Evolutionary conservation across 495 filamentous ascomycete species (phyloP), one percentile per base, ranked within the genome.

Genomic region (Friedmanniomyces simplex): DNA sequence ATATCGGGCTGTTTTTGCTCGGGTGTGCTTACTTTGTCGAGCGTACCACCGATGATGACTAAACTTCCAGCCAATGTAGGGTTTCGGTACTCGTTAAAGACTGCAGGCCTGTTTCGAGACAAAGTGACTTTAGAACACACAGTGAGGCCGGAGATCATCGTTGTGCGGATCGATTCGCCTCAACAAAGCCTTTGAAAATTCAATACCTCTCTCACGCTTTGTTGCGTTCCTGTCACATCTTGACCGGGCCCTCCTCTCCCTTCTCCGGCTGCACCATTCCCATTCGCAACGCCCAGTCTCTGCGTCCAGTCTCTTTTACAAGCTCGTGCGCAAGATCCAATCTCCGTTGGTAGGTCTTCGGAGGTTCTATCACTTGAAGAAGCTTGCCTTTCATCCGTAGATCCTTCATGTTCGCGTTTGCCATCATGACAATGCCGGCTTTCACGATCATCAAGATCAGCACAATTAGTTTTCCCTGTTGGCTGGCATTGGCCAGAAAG

Each of bases 381-480:
- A 60, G 50, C 28, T 62, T 48, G 4, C 67, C 68, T 50, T 71
- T 52, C 67, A 71, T 74, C 11, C 67, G 53, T 14, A 72, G 41
- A 1, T 16, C 41, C 1, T 61, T 34, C 0, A 58, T 64, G 28
- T 50, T 28, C 30, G 46, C 24, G 52, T 83, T 83, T 36, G 73
- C 76, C 32, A 81, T 57, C 1, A 73, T 76, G 30, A 85, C 62
- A 25, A 83, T 53, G 0, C 65, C 77, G 0, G 73, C 77, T n/a
- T 74, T 78, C 1, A 67, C 28, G 7, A 82, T 60, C 46, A 83
- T 63, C 60, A 82, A 65, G 0, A 63, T 61, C 50, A 82, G 67
- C 53, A 80, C 66, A 25, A 79, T 67, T 28, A 79, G 59, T 36
- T 75, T 74, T 1, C 79, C 76, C 4, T 65, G 66, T 57, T 74